phyloP scores from a whole-genome alignment of 2,329 filamentous ascomycete genomes.

The Alternaria ethzedia region DNA sequence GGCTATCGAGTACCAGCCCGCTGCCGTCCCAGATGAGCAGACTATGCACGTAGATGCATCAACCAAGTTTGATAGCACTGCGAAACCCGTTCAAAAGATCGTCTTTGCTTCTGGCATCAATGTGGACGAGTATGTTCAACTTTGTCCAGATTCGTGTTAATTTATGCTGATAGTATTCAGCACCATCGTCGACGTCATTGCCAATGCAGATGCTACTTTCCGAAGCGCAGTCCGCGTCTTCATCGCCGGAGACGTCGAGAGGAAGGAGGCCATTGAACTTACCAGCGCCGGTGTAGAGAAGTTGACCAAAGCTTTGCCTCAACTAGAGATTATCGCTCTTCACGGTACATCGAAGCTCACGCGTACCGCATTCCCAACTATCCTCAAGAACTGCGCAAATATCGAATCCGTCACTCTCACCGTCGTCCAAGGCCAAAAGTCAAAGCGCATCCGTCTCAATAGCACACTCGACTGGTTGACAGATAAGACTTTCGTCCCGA shows the following conservation, averaged over 20 bases:
- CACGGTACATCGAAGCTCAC: not conserved
- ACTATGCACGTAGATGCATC: slow-evolving; percentile 2
- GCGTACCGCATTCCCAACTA: slow-evolving; percentile 1
- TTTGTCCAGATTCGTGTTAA: not conserved
- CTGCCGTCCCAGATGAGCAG: not conserved
- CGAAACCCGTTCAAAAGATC: slow-evolving; percentile 2
- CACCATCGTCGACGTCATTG: slow-evolving; percentile 1
- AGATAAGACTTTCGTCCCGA: not conserved
- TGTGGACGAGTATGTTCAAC: not conserved
- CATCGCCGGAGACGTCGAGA: not conserved
- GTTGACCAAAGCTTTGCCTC: not conserved
- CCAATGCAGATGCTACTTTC: slow-evolving; percentile 3
- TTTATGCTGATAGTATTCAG: not conserved
- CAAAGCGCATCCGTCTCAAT: slow-evolving; percentile 1
- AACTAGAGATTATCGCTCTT: not conserved
- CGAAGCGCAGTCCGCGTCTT: slow-evolving; percentile 1
- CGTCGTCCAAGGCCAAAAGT: slow-evolving; percentile 1
- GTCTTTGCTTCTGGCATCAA: not conserved
- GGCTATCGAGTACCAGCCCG: not conserved
- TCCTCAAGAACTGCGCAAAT: not conserved
- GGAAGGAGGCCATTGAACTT: slow-evolving; percentile 1
- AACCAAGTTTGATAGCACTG: slow-evolving; percentile 3
- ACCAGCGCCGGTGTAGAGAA: not conserved
- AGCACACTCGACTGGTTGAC: slow-evolving; percentile 1
- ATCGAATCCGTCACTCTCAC: slow-evolving; percentile 2